A percentile compares a stretch with the other conserved stretches of the same genome.
Conservation (phyloP, 164 flowering plant genomes). For the Nelumbo lutea region DNA sequence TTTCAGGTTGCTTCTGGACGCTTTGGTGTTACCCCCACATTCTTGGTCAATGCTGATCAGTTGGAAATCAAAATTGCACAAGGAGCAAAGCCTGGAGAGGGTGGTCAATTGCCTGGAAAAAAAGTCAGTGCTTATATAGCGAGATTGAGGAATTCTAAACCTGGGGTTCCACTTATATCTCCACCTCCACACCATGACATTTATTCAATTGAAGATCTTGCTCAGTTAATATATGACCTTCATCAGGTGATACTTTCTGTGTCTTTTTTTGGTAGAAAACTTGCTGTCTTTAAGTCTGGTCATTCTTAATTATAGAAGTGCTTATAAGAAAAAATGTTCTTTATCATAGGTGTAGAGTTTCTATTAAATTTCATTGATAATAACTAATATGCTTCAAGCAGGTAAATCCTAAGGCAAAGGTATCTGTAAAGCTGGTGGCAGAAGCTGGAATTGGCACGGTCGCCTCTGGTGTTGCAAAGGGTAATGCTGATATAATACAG, state of each 20-base stretch:
- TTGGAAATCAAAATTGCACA: constrained; percentile 98
- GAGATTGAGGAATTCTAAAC: constrained; percentile 91
- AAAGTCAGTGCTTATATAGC: constrained; percentile 99
- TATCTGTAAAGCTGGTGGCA: constrained; percentile 98
- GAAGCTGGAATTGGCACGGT: constrained; percentile 99
- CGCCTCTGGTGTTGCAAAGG: constrained; percentile 99
- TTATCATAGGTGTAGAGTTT: not conserved
- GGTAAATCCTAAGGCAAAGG: constrained; percentile 98
- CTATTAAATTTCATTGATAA: not conserved
- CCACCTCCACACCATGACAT: constrained; percentile 99
- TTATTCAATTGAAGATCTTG: constrained; percentile 98
- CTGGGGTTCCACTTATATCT: constrained; percentile 99
- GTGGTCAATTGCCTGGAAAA: constrained; percentile 98
- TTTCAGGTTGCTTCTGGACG: constrained; percentile 98
- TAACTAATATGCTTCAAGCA: constrained; percentile 23
- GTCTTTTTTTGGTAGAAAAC: not conserved
- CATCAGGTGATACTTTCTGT: constrained; percentile 69
- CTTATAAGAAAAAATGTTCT: too few relatives aligned
- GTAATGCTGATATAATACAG: constrained; percentile 97
- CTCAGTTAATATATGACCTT: constrained; percentile 93
- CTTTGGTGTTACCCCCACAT: constrained; percentile 99
- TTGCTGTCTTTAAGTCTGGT: not conserved
- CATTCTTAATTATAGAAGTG: not conserved
- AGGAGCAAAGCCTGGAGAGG: constrained; percentile 99
- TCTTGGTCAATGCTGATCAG: constrained; percentile 95